A percentile compares a stretch with the other conserved stretches of the same genome.
Conservation (phyloP, 2,329 filamentous ascomycete species). For the Trichophyton schoenleinii region DNA sequence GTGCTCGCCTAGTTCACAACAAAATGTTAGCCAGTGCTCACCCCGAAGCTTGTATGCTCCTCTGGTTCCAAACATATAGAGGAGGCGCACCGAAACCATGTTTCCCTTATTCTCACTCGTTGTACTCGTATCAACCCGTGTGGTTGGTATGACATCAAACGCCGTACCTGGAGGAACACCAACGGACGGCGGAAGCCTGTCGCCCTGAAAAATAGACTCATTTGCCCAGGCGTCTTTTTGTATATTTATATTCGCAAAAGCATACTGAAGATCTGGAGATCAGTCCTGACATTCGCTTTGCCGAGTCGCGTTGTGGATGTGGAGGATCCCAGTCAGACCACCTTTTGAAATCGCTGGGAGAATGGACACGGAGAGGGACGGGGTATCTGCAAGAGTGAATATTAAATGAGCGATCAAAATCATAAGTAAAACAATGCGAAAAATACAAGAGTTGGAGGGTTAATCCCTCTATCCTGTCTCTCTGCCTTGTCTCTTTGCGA, state of each 20-base stretch:
- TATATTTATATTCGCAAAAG: background rate
- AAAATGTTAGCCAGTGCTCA: background rate
- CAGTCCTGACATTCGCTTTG: background rate
- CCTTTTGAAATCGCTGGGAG: background rate
- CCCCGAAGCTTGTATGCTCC: background rate
- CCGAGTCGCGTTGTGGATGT: background rate
- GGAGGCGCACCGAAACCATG: background rate
- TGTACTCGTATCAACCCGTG: background rate
- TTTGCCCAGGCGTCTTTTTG: background rate
- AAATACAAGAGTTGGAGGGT: background rate
- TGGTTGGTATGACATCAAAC: background rate
- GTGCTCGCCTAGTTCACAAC: constrained; percentile 1
- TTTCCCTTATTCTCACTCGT: background rate
- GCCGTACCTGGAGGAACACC: background rate
- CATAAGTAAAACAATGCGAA: background rate
- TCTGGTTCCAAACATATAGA: background rate
- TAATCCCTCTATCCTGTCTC: background rate
- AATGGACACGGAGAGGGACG: background rate
- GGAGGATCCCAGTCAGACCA: background rate
- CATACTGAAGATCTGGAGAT: background rate
- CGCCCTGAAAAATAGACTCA: background rate
- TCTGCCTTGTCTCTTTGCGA: background rate
- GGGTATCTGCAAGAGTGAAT: background rate
- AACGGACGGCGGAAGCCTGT: background rate
- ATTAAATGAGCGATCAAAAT: background rate